These are phyloP conservation scores for Fusarium oligoseptatum DNA, from an alignment of 2,329 filamentous ascomycete species.

Conservation along the genomic window DNA sequence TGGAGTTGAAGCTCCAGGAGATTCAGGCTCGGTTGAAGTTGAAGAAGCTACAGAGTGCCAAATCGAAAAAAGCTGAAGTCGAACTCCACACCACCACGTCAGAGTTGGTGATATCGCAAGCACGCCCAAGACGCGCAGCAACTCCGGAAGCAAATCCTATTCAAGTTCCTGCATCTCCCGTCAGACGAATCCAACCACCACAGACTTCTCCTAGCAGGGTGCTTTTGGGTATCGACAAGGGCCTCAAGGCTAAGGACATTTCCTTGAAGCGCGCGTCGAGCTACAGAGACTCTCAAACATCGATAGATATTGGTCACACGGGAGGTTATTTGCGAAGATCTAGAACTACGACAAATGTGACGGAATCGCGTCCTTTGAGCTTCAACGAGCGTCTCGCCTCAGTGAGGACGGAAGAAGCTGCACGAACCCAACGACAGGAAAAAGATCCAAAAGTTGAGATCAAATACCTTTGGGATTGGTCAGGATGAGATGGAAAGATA, in stretches of 20 bases:
- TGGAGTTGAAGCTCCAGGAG: constrained; percentile 86
- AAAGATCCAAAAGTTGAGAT: constrained; percentile 66
- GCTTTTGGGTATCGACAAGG: constrained; percentile 90
- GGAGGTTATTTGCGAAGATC: constrained; percentile 60
- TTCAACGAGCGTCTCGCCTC: constrained; percentile 91
- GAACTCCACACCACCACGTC: constrained; percentile 36
- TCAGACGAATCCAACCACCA: constrained; percentile 69
- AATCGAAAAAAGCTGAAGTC: constrained; percentile 39
- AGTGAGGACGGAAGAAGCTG: constrained; percentile 69
- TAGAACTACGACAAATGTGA: constrained; percentile 53
- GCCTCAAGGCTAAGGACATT: constrained; percentile 82
- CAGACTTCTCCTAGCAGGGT: constrained; percentile 84
- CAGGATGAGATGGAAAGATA: constrained; percentile 71
- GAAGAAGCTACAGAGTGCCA: constrained; percentile 82
- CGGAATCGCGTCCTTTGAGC: constrained; percentile 60
- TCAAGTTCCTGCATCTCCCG: constrained; percentile 82
- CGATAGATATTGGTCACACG: constrained; percentile 31
- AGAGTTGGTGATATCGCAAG: constrained; percentile 43
- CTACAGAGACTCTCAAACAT: constrained; percentile 49
- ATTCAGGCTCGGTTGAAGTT: constrained; percentile 90
- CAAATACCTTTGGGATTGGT: constrained; percentile 69
- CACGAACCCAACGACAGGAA: constrained; percentile 63
- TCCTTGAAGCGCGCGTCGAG: constrained; percentile 82
- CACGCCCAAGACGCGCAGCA: constrained; percentile 40
- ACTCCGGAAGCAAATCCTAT: constrained; percentile 60